Conservation (phyloP, 768 basidiomycete genomes). For the Calocybe gangraenosa region DNA sequence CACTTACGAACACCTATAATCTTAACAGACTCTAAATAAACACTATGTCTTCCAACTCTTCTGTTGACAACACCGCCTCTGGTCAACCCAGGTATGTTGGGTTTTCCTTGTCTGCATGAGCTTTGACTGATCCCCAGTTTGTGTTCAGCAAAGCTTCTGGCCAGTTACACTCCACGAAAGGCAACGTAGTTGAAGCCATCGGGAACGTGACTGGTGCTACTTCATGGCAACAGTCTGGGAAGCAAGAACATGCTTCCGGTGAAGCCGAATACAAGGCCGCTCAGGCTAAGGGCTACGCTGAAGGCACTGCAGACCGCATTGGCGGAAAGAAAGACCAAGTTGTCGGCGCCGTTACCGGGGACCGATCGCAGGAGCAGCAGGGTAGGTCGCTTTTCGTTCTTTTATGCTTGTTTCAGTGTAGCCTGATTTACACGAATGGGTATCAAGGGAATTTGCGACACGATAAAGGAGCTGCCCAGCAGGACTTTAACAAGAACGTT, state of each 20-base stretch:
- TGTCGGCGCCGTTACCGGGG: constrained; percentile 48
- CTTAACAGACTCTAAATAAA: too few species aligned
- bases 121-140: neutral
- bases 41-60: too few species aligned
- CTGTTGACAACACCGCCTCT: too few species aligned
- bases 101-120: too few species aligned
- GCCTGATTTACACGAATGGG: neutral
- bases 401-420: neutral
- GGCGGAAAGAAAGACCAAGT: constrained; percentile 43
- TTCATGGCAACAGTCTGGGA: constrained; percentile 42
- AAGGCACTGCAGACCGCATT: constrained; percentile 42
- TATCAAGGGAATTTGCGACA: constrained; percentile 37
- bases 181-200: constrained; percentile 28
- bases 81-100: too few species aligned
- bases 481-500: constrained; percentile 8
- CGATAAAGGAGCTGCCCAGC: constrained; percentile 18
- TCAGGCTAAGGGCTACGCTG: constrained; percentile 42
- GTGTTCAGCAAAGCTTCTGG: constrained; percentile 33
- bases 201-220: constrained; percentile 43
- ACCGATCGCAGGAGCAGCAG: constrained; percentile 34
- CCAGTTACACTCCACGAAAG: constrained; percentile 40
- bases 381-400: constrained; percentile 24
- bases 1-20: too few species aligned
- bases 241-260: constrained; percentile 46
- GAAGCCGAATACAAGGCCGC: constrained; percentile 45